These are phyloP conservation scores for Lentinula lateritia DNA, from an alignment of 768 basidiomycete species.

Conservation along the genomic window DNA sequence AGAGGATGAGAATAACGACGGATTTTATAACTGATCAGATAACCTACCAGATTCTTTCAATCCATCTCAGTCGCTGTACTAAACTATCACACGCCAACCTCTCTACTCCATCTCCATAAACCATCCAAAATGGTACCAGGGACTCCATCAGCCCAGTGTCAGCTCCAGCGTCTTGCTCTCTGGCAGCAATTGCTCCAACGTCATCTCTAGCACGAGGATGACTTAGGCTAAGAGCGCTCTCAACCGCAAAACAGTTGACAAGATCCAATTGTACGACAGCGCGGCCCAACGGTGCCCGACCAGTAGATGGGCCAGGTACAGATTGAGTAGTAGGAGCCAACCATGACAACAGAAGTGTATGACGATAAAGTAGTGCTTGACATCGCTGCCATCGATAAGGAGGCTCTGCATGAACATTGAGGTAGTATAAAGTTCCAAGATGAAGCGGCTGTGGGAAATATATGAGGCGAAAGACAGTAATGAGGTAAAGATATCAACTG, in stretches of 20 bases:
- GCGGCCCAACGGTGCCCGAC: slow-evolving; percentile 34
- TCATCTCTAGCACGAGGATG: slow-evolving; percentile 82
- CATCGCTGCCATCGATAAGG: slow-evolving; percentile 80
- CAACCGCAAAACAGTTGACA: slow-evolving; percentile 80
- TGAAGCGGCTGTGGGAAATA: slow-evolving; percentile 68
- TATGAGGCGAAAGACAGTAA: slow-evolving; percentile 14
- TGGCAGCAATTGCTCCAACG: slow-evolving; percentile 81
- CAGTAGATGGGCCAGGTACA: not conserved
- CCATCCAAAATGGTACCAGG: slow-evolving; percentile 85
- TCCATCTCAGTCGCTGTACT: slow-evolving; percentile 84
- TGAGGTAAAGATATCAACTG: slow-evolving; percentile 15
- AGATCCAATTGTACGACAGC: slow-evolving; percentile 86
- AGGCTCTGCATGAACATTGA: slow-evolving; percentile 82
- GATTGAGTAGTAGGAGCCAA: slow-evolving; percentile 61
- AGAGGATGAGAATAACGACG: slow-evolving; percentile 1
- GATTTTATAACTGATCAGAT: slow-evolving; percentile 1
- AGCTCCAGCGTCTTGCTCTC: slow-evolving; percentile 40
- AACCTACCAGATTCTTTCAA: slow-evolving; percentile 80
- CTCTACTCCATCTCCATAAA: slow-evolving; percentile 88
- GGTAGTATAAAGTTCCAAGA: slow-evolving; percentile 84
- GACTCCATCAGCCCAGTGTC: slow-evolving; percentile 50
- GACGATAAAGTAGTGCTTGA: slow-evolving; percentile 78
- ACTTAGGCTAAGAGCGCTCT: slow-evolving; percentile 73
- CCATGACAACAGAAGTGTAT: slow-evolving; percentile 85
- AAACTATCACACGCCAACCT: slow-evolving; percentile 85